Percentiles rank a stretch among this genome's conserved stretches.
These are phyloP conservation scores for Kodamaea restingae DNA, from an alignment of 805 yeast genomes.

Conservation along the genomic window DNA sequence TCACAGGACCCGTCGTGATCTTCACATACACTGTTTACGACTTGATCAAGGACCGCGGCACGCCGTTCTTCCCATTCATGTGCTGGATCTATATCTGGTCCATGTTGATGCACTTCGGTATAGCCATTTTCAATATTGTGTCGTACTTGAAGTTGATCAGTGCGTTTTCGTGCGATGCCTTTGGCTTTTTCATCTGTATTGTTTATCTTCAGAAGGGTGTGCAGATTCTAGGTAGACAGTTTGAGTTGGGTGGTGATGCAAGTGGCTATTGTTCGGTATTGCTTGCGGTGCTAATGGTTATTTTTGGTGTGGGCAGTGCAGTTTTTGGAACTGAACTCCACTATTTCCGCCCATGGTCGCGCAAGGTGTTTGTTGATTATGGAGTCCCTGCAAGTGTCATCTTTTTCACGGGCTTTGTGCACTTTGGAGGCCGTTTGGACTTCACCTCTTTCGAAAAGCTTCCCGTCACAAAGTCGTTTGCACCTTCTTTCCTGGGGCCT, in stretches of 20 bases:
- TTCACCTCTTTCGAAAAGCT: constrained; percentile 54
- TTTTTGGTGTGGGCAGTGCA: constrained; percentile 64
- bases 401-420: constrained; percentile 90
- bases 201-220: constrained; percentile 90
- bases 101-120: constrained; percentile 69
- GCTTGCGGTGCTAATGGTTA: constrained; percentile 68
- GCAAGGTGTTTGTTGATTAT: constrained; percentile 80
- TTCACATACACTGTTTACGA: constrained; percentile 88
- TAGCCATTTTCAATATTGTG: constrained; percentile 69
- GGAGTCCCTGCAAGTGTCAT: constrained; percentile 80
- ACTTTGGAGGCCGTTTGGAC: constrained; percentile 77
- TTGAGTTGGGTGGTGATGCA: constrained; percentile 34
- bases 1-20: constrained; percentile 91
- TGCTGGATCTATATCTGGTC: constrained; percentile 95
- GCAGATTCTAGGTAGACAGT: constrained; percentile 73
- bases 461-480: constrained; percentile 68
- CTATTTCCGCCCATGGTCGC: constrained; percentile 52
- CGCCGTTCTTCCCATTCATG: constrained; percentile 83
- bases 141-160: constrained; percentile 68
- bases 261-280: constrained; percentile 73
- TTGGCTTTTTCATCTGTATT: constrained; percentile 86
- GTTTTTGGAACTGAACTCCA: constrained; percentile 59
- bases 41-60: constrained; percentile 51
- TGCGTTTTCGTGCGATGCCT: constrained; percentile 82
- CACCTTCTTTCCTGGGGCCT: constrained; percentile 53